These are phyloP conservation scores for Ceratocystis huliohia DNA, from an alignment of 2,329 filamentous ascomycete genomes.

Conservation along the genomic window DNA sequence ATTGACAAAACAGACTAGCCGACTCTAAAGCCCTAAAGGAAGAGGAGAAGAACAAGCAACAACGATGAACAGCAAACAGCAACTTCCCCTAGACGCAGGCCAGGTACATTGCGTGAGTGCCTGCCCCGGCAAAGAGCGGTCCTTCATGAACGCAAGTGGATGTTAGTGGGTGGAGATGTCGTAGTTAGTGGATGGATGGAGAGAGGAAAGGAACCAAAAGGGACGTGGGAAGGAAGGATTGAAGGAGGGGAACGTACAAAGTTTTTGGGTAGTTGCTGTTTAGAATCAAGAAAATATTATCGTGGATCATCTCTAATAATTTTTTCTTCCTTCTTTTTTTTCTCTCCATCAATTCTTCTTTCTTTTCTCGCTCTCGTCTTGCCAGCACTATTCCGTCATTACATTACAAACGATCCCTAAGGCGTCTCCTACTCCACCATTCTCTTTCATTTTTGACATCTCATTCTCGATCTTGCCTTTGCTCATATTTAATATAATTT, in stretches of 20 bases:
- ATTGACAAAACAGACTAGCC: background rate
- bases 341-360: background rate
- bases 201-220: background rate
- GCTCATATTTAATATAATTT: background rate
- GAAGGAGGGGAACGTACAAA: slow-evolving; percentile 5
- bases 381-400: background rate
- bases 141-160: no score
- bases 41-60: background rate
- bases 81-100: background rate
- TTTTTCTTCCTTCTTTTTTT: background rate
- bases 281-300: slow-evolving; percentile 3
- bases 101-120: background rate
- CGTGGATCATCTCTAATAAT: slow-evolving; percentile 1
- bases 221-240: slow-evolving; percentile 6
- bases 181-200: background rate
- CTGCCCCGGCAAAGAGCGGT: background rate
- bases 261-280: slow-evolving; percentile 4
- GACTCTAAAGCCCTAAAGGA: background rate
- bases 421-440: no score
- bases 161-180: background rate
- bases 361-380: background rate
- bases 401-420: background rate
- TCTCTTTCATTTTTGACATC: background rate
- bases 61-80: background rate
- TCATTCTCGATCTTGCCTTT: background rate